These are phyloP conservation scores for Adiantum capillusveneris DNA, from an alignment of 75 land plant species.

Conservation along the genomic window DNA sequence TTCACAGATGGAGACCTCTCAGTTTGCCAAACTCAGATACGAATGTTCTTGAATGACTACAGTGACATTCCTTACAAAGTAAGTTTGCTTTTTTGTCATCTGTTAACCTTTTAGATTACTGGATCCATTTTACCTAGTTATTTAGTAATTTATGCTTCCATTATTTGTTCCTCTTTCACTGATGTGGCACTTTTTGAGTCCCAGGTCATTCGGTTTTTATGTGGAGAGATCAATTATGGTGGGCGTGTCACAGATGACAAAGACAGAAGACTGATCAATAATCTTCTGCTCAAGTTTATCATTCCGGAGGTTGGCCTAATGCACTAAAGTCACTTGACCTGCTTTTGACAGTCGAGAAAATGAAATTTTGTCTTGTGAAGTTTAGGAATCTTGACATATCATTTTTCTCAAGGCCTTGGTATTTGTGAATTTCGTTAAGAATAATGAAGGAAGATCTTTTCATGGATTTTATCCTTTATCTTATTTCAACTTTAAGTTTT, in stretches of 20 bases:
- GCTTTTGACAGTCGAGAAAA: too few species aligned
- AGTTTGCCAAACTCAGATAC: conserved; percentile 32
- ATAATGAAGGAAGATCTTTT: too few species aligned
- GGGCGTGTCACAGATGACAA: conserved; percentile 41
- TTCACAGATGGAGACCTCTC: conserved; percentile 37
- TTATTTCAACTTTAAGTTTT: too few species aligned
- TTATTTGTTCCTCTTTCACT: too few species aligned
- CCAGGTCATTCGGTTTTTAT: conserved; percentile 32
- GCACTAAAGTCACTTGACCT: too few species aligned
- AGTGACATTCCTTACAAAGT: conserved; percentile 28
- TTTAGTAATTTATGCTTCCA: background rate
- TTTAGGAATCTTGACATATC: too few species aligned
- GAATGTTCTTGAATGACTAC: conserved; percentile 37
- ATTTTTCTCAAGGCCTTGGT: too few species aligned
- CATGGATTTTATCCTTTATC: too few species aligned
- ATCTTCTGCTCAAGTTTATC: conserved; percentile 23
- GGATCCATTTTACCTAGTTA: background rate
- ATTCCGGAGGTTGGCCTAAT: conserved; percentile 16
- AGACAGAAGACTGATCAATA: conserved; percentile 32
- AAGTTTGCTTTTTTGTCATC: background rate
- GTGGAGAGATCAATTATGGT: conserved; percentile 41
- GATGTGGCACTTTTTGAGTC: background rate
- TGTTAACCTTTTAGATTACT: too few species aligned
- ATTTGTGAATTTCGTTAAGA: too few species aligned
- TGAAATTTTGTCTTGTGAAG: too few species aligned